These are phyloP conservation scores for Lepraria neglecta DNA, from an alignment of 495 filamentous ascomycete species.

Conservation along the genomic window DNA sequence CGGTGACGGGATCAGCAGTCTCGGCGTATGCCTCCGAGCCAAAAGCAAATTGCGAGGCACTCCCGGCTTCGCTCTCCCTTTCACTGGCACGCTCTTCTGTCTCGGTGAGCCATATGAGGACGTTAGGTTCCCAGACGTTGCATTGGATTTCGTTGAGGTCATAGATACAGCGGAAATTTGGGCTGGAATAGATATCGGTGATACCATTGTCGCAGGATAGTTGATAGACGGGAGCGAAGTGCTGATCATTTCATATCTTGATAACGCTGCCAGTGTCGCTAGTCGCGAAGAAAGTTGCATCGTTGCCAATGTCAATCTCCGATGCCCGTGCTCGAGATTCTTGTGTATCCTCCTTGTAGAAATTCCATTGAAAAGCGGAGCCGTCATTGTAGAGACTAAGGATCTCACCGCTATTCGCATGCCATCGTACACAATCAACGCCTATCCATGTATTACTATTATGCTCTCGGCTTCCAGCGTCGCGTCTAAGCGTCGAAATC, in stretches of 20 bases:
- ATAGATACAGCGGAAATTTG: slow-evolving; percentile 15
- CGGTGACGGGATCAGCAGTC: slow-evolving; percentile 14
- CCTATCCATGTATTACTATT: neutral
- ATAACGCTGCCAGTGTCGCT: slow-evolving; percentile 7
- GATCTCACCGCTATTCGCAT: neutral
- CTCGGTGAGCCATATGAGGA: slow-evolving; percentile 18
- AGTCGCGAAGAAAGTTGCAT: slow-evolving; percentile 1
- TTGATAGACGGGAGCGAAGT: slow-evolving; percentile 6
- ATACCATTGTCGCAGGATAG: slow-evolving; percentile 3
- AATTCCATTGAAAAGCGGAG: slow-evolving; percentile 6
- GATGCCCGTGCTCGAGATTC: slow-evolving; percentile 1
- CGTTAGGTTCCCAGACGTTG: slow-evolving; percentile 24
- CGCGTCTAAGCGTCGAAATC: neutral
- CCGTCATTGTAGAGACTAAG: slow-evolving; percentile 13
- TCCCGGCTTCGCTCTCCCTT: slow-evolving; percentile 13
- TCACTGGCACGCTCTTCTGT: slow-evolving; percentile 16
- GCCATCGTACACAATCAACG: neutral
- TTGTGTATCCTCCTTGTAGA: neutral
- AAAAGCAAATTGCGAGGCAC: neutral
- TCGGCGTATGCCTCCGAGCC: slow-evolving; percentile 14
- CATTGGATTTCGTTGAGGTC: slow-evolving; percentile 14
- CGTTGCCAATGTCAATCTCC: neutral
- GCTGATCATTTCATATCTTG: neutral
- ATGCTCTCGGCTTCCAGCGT: neutral
- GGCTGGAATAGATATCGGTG: slow-evolving; percentile 4